Base-by-base conservation (phyloP, 176 grass and related monocot species). In the Tillandsia fasciculata region DNA sequence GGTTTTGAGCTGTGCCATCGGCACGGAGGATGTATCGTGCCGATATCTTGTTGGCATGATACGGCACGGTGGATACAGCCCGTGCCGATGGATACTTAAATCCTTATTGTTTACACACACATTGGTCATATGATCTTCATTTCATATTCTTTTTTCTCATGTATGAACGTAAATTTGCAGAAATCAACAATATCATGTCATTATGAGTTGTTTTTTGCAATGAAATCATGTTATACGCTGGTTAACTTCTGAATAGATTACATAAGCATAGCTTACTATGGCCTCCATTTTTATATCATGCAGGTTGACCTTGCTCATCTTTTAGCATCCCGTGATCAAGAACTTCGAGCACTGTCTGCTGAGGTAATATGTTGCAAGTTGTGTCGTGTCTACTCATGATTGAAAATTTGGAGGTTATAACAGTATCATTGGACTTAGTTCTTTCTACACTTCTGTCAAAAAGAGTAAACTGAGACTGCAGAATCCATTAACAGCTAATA, bases 231-330 rank as follows among this genome's bases (percentile, higher is more conserved):
- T 42, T 42, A 42, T 42, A 42, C 33, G 4, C 8, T 42, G 33
- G 33, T 42, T 42, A 7, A 7, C 0, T 42, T 42, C 3, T 42
- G 4, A 42, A 42, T 42, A 42, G 33, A 42, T 42, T 6, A 42
- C 5, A 42, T 42, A 42, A 7, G 7, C 49, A 17, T 67, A 10
- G 22, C 51, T 56, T 76, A 52, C 49, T 74, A 64, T 3, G 65
- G 53, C 20, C 20, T 63, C 26, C 15, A 74, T 78, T 63, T 74
- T 63, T 65, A 78, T 83, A 72, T 48, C 67, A 13, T 74, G 74
- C 79, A 97, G 93, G 93, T 92, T 79, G 93, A 97, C 57, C 86
- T 97, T 79, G 88, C 82, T 70, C 93, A 97, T 87, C 81, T 97
- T 51, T 83, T 97, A 78, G 93, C 88, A 72, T 87, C 93, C 65